Base-by-base conservation (phyloP, 163 green algal genomes). In the Volvox carteri region DNA sequence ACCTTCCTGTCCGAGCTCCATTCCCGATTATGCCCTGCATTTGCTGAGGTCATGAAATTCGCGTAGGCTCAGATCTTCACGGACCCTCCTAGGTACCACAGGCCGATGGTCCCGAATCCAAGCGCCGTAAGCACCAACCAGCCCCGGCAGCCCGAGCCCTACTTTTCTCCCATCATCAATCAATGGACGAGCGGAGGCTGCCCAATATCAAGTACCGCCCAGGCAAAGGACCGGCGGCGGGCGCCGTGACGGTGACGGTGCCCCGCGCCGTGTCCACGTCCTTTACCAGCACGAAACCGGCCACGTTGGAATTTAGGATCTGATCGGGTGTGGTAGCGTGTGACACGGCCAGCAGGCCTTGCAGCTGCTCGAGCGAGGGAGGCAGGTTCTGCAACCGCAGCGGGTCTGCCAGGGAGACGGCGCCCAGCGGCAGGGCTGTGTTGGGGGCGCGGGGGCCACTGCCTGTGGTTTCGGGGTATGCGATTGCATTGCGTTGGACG, bases 281-380 rank as follows among this genome's bases (percentile, higher is more conserved):
- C 30, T 95, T 96, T 33, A 99, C 93, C 90, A 97, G 97, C 30
- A 99, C 93, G 90, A 99, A 99, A 6, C 97, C 97, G 0, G 97
- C 97, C 23, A 98, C 91, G 74, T 98, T 99, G 41, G 88, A 91
- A 12, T 93, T 94, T 44, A 98, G 90, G 41, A 98, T 91, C 76
- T 97, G 73, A 58, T 92, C 89, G 8, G 95, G 90, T 35, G 90
- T 91, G 16, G 89, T 68, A 1, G 96, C 97, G 86, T 99, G 95
- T 0, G 93, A 97, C 2, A 99, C 95, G 0, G 95, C 97, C 77
- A 99, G 86, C 88, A 99, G 78, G 21, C 92, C 94, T 80, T 97
- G 94, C 41, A 95, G 72, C 78, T 97, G 79, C 62, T 97, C 94
- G 5, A 89, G 76, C 41, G 4, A 72, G 42, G 90, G 89, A 1